These are phyloP conservation scores for Penicillium argentinense DNA, from an alignment of 495 filamentous ascomycete species.

Conservation along the genomic window DNA sequence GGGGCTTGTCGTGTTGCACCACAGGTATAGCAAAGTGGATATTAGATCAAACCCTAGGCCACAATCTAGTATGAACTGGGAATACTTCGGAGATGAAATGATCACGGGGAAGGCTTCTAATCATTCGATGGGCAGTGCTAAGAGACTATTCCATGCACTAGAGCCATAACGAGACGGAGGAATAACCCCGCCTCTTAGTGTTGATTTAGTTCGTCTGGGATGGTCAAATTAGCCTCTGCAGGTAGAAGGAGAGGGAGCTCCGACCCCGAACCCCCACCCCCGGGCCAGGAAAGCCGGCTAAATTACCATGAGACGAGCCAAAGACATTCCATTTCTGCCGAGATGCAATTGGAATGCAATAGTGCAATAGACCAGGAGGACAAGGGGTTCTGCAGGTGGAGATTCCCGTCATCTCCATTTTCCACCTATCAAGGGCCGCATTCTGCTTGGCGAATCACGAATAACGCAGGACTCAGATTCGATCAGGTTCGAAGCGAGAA, in stretches of 20 bases:
- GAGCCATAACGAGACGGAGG: slow-evolving; percentile 23
- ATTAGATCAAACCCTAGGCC: slow-evolving; percentile 6
- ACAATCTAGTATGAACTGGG: neutral
- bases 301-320: too few species aligned
- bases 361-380: too few species aligned
- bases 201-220: neutral
- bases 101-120: neutral
- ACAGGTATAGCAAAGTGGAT: slow-evolving; percentile 2
- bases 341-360: too few species aligned
- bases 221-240: neutral
- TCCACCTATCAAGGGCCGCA: slow-evolving; percentile 24
- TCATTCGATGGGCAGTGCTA: neutral
- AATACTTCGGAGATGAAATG: slow-evolving; percentile 12
- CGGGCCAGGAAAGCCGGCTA: slow-evolving; percentile 5
- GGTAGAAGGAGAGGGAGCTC: too few species aligned
- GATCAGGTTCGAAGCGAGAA: slow-evolving; percentile 1
- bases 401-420: slow-evolving; percentile 6
- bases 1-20: neutral
- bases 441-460: too few species aligned
- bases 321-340: too few species aligned
- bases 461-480: too few species aligned
- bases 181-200: slow-evolving; percentile 6
- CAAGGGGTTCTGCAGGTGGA: too few species aligned
- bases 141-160: slow-evolving; percentile 6
- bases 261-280: too few species aligned